These are phyloP conservation scores for Stellera chamaejasme DNA, from an alignment of 345 rosid genomes.

Conservation along the genomic window DNA sequence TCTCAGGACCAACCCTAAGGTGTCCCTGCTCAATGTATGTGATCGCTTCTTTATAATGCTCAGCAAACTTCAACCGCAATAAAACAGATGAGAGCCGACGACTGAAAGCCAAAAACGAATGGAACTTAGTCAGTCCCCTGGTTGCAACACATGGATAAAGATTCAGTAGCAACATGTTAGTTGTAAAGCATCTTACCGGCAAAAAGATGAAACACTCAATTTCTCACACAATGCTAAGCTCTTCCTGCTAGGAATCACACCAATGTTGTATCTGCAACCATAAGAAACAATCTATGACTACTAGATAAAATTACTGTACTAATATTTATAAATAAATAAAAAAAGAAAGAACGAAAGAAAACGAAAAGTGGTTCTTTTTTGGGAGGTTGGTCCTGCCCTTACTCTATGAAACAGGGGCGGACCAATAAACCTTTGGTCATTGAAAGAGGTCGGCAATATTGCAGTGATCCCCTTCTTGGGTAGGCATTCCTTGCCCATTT, in stretches of 20 bases:
- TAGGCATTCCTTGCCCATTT: too few relatives aligned
- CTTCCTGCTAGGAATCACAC: constrained; percentile 77
- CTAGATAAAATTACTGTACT: too few relatives aligned
- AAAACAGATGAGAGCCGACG: constrained; percentile 71
- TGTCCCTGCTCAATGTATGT: constrained; percentile 97
- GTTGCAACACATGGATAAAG: not conserved
- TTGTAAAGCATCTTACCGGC: constrained; percentile 36
- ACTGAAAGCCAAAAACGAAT: constrained; percentile 28
- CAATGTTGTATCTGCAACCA: constrained; percentile 81
- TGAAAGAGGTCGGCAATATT: too few relatives aligned
- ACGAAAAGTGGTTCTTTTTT: too few relatives aligned
- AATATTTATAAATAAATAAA: too few relatives aligned
- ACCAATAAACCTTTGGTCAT: too few relatives aligned
- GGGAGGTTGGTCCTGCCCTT: too few relatives aligned
- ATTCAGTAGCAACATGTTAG: too few relatives aligned
- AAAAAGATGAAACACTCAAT: constrained; percentile 70
- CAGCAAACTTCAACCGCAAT: constrained; percentile 66
- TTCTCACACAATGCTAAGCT: constrained; percentile 78
- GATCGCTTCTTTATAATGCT: constrained; percentile 79
- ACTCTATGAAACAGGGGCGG: too few relatives aligned
- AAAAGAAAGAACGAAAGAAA: too few relatives aligned
- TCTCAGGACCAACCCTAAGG: constrained; percentile 86
- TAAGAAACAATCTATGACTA: constrained; percentile 9
- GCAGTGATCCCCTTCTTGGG: too few relatives aligned
- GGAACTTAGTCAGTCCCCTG: not conserved